phyloP scores from a whole-genome alignment of 2,329 filamentous ascomycete genomes.

The Chaetomium olivaceum region DNA sequence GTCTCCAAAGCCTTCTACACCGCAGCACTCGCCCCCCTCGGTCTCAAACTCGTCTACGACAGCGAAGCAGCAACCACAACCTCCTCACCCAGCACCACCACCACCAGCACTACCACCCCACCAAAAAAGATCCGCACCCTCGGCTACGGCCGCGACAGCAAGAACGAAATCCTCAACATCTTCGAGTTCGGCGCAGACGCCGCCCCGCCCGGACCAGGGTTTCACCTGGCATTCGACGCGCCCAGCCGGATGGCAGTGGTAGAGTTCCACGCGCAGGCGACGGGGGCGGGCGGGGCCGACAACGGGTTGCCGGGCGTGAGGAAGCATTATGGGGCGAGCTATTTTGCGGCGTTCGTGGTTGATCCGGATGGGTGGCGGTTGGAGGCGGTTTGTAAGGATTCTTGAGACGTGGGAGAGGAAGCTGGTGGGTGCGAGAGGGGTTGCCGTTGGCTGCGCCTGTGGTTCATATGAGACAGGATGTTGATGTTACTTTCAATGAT shows the following conservation, averaged over 20 bases:
- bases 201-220: conserved; percentile 34
- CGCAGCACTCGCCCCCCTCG: conserved; percentile 35
- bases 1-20: conserved; percentile 38
- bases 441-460: not conserved
- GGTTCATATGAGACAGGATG: no score
- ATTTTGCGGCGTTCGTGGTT: conserved; percentile 40
- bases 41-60: conserved; percentile 37
- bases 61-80: conserved; percentile 26
- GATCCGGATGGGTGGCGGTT: conserved; percentile 40
- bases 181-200: conserved; percentile 35
- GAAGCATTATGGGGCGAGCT: conserved; percentile 36
- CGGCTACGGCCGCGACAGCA: conserved; percentile 35
- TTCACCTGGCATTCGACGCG: conserved; percentile 40
- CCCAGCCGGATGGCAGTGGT: conserved; percentile 35
- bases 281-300: conserved; percentile 35
- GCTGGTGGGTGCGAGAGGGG: not conserved
- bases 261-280: conserved; percentile 36
- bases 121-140: conserved; percentile 31
- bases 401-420: not conserved
- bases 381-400: conserved; percentile 38
- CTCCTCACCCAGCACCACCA: not conserved
- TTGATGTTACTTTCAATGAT: no score
- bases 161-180: conserved; percentile 37
- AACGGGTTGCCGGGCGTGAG: conserved; percentile 38
- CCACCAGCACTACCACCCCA: not conserved